phyloP scores from a whole-genome alignment of 495 filamentous ascomycete species.

The Aspergillus indologenus region DNA sequence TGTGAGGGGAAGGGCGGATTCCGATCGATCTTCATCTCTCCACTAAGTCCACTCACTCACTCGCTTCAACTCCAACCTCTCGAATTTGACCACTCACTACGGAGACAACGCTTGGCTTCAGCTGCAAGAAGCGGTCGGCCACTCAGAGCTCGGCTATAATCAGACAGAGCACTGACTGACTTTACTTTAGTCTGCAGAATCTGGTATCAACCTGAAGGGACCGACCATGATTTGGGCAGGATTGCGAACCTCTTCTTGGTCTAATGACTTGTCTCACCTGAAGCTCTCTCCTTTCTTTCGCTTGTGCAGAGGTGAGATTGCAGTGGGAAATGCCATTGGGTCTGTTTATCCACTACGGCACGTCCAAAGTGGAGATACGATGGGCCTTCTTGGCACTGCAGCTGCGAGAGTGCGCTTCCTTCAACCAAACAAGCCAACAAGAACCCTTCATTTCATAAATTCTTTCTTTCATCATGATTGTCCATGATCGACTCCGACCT shows the following conservation, averaged over 20 bases:
- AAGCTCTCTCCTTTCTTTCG: background rate
- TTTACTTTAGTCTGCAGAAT: too few relatives aligned
- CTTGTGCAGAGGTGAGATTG: background rate
- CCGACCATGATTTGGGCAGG: too few relatives aligned
- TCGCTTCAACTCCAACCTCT: too few relatives aligned
- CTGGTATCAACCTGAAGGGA: too few relatives aligned
- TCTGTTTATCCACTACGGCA: background rate
- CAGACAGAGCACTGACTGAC: background rate
- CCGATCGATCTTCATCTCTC: too few relatives aligned
- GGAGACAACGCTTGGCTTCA: too few relatives aligned
- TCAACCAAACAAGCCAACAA: background rate
- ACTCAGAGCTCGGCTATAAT: background rate
- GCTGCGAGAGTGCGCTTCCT: background rate
- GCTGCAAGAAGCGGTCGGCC: too few relatives aligned
- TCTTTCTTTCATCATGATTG: background rate
- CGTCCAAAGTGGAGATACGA: background rate
- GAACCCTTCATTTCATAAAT: background rate
- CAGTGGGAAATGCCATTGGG: background rate
- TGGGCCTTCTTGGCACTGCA: background rate
- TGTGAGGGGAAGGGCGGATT: background rate
- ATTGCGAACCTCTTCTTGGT: too few relatives aligned
- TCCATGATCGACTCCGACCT: background rate
- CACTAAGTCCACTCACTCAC: too few relatives aligned
- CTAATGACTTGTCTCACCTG: background rate
- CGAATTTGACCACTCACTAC: too few relatives aligned